Base-by-base conservation (phyloP, 257 asterid genomes). In the Oldenlandia corymbosa region DNA sequence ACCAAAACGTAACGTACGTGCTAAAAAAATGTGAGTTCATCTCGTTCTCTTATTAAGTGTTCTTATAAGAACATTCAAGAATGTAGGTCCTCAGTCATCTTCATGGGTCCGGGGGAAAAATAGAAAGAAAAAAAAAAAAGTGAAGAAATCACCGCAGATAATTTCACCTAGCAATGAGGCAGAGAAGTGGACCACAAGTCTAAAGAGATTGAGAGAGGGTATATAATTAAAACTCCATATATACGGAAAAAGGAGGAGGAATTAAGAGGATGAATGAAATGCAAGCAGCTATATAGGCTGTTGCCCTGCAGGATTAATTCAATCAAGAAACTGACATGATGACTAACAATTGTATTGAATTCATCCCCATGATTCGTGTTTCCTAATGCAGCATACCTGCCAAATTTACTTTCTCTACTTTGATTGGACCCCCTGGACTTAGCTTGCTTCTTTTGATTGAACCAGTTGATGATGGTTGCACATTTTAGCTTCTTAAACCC, bases 301-400 rank as follows among this genome's bases (percentile, higher is more conserved):
- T 7, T 34, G 37, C 37, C 37, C 4, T 34, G 7, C 7, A 34
- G 2, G 5, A 13, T 63, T 63, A 59, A 48, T 32, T 48, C 49
- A 64, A 64, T 64, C 13, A 63, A 20, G 68, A 31, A 10, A 47
- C 68, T 63, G 63, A 7, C 56, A 30, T 43, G 64, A 43, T 64
- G n/a, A 46, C n/a, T n/a, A n/a, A n/a, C n/a, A n/a, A n/a, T n/a
- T n/a, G n/a, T n/a, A n/a, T n/a, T n/a, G n/a, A 41, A 42, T 32
- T 55, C 14, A n/a, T n/a, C 56, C 62, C 63, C 32, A 16, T 12
- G 20, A 54, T 65, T 56, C 55, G 21, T 1, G 32, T 20, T 66
- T 42, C 68, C 68, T 41, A 28, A 9, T 14, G 34, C 45, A 28
- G 57, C 24, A 28, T n/a, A 66, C 24, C 71, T 20, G 64, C 45